Evolutionary conservation across 352 stramenopile genomes (phyloP).

Genomic region (Phytopythium cucurbitacearum): DNA sequence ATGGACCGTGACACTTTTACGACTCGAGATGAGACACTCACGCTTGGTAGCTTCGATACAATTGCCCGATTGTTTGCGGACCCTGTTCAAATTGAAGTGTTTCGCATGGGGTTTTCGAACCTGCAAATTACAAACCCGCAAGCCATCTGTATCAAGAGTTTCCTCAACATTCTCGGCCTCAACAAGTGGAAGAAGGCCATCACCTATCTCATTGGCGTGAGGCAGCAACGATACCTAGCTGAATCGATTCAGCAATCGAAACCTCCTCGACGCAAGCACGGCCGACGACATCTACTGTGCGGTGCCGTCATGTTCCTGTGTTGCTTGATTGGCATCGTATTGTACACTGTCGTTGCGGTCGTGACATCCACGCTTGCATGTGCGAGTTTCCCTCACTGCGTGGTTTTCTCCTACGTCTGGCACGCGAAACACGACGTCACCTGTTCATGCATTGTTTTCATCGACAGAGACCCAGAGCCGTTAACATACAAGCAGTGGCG

Average conservation of each 20-base stretch:
- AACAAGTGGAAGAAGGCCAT: constrained; percentile 55
- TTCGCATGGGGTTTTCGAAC: constrained; percentile 25
- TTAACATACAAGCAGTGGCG: constrained; percentile 29
- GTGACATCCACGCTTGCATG: constrained; percentile 22
- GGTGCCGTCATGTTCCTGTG: constrained; percentile 34
- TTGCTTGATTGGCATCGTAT: constrained; percentile 21
- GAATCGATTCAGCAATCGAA: constrained; percentile 13
- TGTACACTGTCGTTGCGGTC: constrained; percentile 28
- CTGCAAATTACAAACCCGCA: constrained; percentile 26
- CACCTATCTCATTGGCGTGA: constrained; percentile 21
- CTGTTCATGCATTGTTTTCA: constrained; percentile 36
- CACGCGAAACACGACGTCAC: constrained; percentile 10
- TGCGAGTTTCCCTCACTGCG: constrained; percentile 21
- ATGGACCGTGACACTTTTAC: constrained; percentile 28
- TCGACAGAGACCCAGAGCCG: constrained; percentile 18
- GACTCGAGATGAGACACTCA: constrained; percentile 23
- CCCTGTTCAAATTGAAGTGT: constrained; percentile 28
- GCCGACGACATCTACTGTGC: constrained; percentile 19
- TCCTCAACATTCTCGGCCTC: constrained; percentile 32
- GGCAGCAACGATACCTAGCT: constrained; percentile 12
- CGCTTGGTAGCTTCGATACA: constrained; percentile 26
- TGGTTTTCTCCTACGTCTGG: constrained; percentile 41
- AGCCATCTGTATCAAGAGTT: constrained; percentile 31
- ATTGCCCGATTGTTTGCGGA: constrained; percentile 31
- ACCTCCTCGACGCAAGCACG: no score